Evolutionary conservation across 176 grass and related monocot species (phyloP).

Genomic region (Aegilops bicornis): DNA sequence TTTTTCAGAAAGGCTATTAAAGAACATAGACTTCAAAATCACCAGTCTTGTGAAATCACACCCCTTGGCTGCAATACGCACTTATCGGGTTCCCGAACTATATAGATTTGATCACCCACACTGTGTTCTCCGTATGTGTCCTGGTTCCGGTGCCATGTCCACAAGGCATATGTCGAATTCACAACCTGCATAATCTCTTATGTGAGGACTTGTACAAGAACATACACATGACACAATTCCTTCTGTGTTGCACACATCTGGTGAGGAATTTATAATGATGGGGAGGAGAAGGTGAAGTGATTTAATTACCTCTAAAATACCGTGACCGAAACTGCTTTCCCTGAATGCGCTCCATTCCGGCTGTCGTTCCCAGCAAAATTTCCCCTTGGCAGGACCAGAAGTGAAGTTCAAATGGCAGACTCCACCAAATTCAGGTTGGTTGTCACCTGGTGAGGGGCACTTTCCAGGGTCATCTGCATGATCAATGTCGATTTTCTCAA

Average conservation of each 20-base stretch:
- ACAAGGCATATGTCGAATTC: constrained; percentile 91
- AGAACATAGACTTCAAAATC: background rate
- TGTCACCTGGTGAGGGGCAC: constrained; percentile 61
- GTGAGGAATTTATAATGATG: background rate
- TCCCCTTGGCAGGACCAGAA: constrained; percentile 73
- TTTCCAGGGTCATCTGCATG: constrained; percentile 78
- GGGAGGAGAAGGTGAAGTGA: background rate
- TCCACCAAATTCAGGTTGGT: constrained; percentile 73
- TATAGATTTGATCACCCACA: constrained; percentile 85
- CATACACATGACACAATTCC: background rate
- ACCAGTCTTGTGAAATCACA: constrained; percentile 26
- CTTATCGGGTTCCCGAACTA: constrained; percentile 75
- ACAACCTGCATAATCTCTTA: constrained; percentile 47
- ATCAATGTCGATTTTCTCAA: constrained; percentile 71
- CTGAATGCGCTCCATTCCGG: constrained; percentile 90
- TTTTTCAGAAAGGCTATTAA: background rate
- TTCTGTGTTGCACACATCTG: background rate
- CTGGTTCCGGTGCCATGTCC: constrained; percentile 98
- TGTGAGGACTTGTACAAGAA: background rate
- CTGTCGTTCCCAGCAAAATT: constrained; percentile 82
- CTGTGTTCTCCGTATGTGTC: constrained; percentile 57
- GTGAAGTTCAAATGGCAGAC: constrained; percentile 87
- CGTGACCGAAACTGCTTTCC: constrained; percentile 95
- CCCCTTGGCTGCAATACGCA: constrained; percentile 33
- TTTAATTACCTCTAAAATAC: constrained; percentile 71